Evolutionary conservation across 2,329 filamentous ascomycete species (phyloP), one percentile per base, ranked within the genome.

Genomic region (Paramyrothecium roridum): DNA sequence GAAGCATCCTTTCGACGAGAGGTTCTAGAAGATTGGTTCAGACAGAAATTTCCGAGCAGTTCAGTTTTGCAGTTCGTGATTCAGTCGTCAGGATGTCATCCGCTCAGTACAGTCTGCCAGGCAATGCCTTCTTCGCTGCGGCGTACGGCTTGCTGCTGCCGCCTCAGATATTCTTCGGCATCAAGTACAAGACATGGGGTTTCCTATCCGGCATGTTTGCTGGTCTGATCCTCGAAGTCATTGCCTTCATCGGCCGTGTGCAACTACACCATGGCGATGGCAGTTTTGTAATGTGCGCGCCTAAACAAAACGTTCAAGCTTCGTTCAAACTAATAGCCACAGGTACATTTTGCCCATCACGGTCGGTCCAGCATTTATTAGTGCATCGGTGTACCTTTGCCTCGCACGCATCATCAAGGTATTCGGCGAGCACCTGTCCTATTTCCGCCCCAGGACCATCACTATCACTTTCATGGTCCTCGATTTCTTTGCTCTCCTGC

Each of bases 311-410:
- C 20, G 20, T 21, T 8, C 12, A 30, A 8, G 43, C 10, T 17
- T 3, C 20, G 43, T 57, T 26, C 52, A 13, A 13, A 3, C n/a
- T 11, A 26, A 37, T 4, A 3, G 3, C 30, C 8, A 8, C 17
- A 63, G 61, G 33, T 65, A 66, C 19, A 61, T 66, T 21, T 81
- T 65, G 60, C 80, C 78, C 54, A 72, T 89, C 45, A 88, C 85
- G 1, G 78, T 88, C 54, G 85, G 74, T 0, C 85, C 86, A 0
- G 84, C 84, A 1, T 87, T 87, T 67, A 73, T 87, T 61, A 79
- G 82, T 2, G 85, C 83, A 1, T 81, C 77, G 2, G 80, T 88
- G 54, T 89, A 88, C 64, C 72, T 88, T 51, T 84, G 80, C 56
- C 71, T 88, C 40, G 67, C 75, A 17, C 69, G 72, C 48, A 76